Base-by-base conservation (phyloP, 1,139 yeast genomes). In the Kazachstania sp. region DNA sequence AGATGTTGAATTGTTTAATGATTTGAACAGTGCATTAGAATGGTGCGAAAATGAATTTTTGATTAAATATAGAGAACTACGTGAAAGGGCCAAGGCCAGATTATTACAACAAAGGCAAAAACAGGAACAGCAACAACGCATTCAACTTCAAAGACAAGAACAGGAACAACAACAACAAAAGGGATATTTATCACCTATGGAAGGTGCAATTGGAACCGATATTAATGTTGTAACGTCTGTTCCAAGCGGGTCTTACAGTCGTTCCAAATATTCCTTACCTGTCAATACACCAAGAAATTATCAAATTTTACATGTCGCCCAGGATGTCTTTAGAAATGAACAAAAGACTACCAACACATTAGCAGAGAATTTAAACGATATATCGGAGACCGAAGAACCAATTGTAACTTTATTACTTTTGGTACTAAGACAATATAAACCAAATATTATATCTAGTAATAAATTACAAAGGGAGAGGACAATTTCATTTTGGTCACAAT, bases 31-130 rank as follows among this genome's bases (percentile, higher is more conserved):
- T 51, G 96, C 96, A 0, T 72, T 92, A 45, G 97, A 92, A 66
- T 90, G 96, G 95, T 87, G 97, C 71, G 99, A 92, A 63, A 90
- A 92, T 66, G 81, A 84, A 55, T 87, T 88, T 59, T 73, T 92
- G 57, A 73, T 78, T 43, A 81, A 86, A 43, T 88, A 86, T 67
- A 76, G 71, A 54, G 60, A 69, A 32, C 53, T 69, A 29, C 58
- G 64, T 35, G 58, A 56, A 19, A 59, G 56, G 32, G 59, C 59
- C 4, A 54, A 52, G 30, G 48, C 45, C 50, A 57, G 50, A 43
- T 47, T 44, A 41, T 55, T 41, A 51, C 26, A 19, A 3, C 26
- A 41, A 26, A 2, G 8, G 8, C 28, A 23, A n/a, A n/a, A n/a
- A 4, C 6, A 23, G 5, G 9, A 23, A 4, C 9, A 23, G 8